A percentile compares a stretch with the other conserved stretches of the same genome.
phyloP scores from a whole-genome alignment of 495 filamentous ascomycete species.

The Penicillium manginii region DNA sequence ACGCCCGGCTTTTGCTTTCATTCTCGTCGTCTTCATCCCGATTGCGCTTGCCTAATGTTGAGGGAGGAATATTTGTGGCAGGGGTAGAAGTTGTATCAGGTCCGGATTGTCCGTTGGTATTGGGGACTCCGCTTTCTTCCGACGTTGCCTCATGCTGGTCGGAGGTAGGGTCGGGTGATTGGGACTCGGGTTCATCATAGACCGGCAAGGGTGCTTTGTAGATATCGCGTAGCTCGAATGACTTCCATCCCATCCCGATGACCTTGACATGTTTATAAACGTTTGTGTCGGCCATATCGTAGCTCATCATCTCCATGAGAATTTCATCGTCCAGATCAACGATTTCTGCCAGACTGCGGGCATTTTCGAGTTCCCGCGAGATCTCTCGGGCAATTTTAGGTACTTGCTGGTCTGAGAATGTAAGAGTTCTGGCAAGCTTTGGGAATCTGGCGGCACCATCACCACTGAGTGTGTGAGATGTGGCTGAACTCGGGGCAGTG shows the following conservation, averaged over 20 bases:
- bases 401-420: not conserved
- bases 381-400: constrained; percentile 7
- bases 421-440: constrained; percentile 1
- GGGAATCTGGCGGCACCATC: not conserved
- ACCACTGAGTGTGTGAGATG: not conserved
- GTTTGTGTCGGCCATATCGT: constrained; percentile 38
- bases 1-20: not conserved
- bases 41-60: constrained; percentile 33
- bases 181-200: constrained; percentile 11
- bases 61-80: constrained; percentile 12
- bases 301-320: constrained; percentile 37
- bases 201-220: constrained; percentile 32
- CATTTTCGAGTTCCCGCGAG: constrained; percentile 21
- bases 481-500: not conserved
- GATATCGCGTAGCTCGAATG: constrained; percentile 40
- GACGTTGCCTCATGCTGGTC: constrained; percentile 1
- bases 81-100: not conserved
- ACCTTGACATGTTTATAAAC: constrained; percentile 41
- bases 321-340: constrained; percentile 44
- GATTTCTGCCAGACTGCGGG: constrained; percentile 34
- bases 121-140: not conserved
- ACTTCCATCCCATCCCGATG: constrained; percentile 45
- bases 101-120: not conserved
- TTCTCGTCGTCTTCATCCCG: constrained; percentile 28
- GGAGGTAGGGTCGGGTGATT: constrained; percentile 14